These are phyloP conservation scores for Colletotrichum sp. DNA, from an alignment of 2,329 filamentous ascomycete genomes.

Conservation along the genomic window DNA sequence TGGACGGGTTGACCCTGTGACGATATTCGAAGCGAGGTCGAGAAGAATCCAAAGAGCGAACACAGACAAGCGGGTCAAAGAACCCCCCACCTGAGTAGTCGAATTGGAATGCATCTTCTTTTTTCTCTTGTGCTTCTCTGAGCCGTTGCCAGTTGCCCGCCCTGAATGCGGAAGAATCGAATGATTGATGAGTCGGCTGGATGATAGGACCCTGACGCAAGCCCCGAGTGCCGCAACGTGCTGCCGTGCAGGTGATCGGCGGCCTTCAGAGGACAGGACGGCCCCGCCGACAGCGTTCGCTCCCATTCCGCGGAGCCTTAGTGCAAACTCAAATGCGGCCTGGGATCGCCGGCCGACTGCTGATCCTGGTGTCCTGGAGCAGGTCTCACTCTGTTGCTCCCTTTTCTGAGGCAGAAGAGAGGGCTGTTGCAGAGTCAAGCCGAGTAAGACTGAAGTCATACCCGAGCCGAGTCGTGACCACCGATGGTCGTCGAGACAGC, in stretches of 20 bases:
- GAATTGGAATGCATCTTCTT: not conserved
- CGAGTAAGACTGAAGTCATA: not conserved
- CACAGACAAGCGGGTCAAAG: not conserved
- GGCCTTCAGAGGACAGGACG: not conserved
- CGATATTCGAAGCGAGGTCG: not conserved
- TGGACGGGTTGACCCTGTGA: conserved; percentile 3
- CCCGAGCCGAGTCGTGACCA: not conserved
- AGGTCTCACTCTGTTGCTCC: not conserved
- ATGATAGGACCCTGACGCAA: not conserved
- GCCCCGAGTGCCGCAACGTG: not conserved
- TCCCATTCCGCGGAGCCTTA: not conserved
- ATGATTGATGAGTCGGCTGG: not conserved
- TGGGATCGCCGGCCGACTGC: not conserved
- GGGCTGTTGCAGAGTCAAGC: not conserved
- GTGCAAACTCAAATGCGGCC: not conserved
- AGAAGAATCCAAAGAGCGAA: not conserved
- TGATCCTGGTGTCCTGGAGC: not conserved
- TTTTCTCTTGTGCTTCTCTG: not conserved
- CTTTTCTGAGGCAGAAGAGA: not conserved
- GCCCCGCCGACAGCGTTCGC: not conserved
- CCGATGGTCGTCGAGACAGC: not conserved
- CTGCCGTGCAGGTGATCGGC: not conserved
- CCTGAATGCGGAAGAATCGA: not conserved
- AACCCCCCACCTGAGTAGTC: not conserved
- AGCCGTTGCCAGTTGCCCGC: not conserved